Conservation (phyloP, 164 flowering plant genomes). For the Piper betle region DNA sequence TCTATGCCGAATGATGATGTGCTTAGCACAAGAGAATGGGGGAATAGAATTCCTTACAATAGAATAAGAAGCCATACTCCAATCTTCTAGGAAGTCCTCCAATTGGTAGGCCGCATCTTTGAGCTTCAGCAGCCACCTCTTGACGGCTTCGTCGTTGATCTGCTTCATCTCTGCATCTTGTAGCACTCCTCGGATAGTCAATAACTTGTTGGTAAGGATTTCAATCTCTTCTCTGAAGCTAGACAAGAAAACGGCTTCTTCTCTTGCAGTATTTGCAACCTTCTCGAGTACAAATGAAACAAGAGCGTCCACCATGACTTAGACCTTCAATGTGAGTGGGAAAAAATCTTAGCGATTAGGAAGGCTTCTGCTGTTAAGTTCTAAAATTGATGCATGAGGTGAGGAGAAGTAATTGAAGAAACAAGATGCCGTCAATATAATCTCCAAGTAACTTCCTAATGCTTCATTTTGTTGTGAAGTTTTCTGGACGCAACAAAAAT, state of each 20-base stretch:
- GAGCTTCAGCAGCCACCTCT: neutral
- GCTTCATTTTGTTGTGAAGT: too few relatives aligned
- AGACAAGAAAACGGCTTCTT: neutral
- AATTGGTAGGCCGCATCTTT: neutral
- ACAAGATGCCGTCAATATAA: too few relatives aligned
- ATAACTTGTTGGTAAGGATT: neutral
- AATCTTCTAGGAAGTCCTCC: neutral
- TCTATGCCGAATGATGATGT: neutral
- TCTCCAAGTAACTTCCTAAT: too few relatives aligned
- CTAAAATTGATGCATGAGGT: too few relatives aligned
- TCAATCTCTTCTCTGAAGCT: neutral
- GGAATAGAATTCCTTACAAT: too few relatives aligned
- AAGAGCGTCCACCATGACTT: neutral
- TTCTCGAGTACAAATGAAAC: neutral
- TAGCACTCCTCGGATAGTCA: neutral
- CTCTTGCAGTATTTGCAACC: neutral
- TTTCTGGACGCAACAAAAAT: too few relatives aligned
- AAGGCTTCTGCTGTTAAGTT: too few relatives aligned
- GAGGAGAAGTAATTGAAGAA: too few relatives aligned
- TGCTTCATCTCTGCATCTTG: constrained; percentile 3
- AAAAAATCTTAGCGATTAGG: too few relatives aligned
- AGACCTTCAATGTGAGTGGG: too few relatives aligned
- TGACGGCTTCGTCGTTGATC: neutral
- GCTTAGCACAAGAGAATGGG: neutral
- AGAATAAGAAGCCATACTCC: neutral